phyloP scores from a whole-genome alignment of 805 yeast species.

The Metschnikowia picachoensis region DNA sequence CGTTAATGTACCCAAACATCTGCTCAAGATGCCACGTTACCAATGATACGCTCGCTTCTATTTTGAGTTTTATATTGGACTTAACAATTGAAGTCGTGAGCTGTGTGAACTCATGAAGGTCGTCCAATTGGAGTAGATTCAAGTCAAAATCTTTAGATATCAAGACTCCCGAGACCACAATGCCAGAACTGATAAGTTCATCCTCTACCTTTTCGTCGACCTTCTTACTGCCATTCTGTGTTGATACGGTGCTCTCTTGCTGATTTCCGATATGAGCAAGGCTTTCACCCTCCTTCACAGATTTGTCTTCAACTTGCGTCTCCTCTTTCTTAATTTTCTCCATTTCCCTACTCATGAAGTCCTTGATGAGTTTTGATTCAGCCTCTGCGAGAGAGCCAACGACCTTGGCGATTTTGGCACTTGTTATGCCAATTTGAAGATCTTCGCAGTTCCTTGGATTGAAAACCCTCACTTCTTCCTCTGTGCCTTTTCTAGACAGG shows the following conservation, averaged over 20 bases:
- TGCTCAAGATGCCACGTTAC: conserved; percentile 88
- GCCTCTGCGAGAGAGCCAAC: conserved; percentile 51
- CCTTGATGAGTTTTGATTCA: conserved; percentile 31
- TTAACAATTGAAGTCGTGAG: conserved; percentile 79
- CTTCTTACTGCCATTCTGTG: not conserved
- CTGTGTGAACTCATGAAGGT: conserved; percentile 84
- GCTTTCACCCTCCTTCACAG: not conserved
- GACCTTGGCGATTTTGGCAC: conserved; percentile 76
- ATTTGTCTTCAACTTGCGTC: conserved; percentile 7
- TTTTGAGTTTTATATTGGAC: conserved; percentile 74
- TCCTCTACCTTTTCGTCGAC: conserved; percentile 2
- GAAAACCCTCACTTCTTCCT: conserved; percentile 83
- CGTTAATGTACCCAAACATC: conserved; percentile 86
- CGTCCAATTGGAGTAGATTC: conserved; percentile 77
- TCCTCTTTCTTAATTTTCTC: conserved; percentile 36
- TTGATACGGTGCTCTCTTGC: not conserved
- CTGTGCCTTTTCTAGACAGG: conserved; percentile 74
- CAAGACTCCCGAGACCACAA: conserved; percentile 69
- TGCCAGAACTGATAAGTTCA: conserved; percentile 25
- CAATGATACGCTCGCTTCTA: conserved; percentile 76
- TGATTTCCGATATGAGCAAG: conserved; percentile 31
- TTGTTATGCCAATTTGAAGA: conserved; percentile 71
- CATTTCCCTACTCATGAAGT: conserved; percentile 58
- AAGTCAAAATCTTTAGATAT: conserved; percentile 90
- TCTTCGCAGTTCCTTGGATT: conserved; percentile 91